Evolutionary conservation across 768 basidiomycete genomes (phyloP).

Genomic region (Candolleomyces efflorescens): DNA sequence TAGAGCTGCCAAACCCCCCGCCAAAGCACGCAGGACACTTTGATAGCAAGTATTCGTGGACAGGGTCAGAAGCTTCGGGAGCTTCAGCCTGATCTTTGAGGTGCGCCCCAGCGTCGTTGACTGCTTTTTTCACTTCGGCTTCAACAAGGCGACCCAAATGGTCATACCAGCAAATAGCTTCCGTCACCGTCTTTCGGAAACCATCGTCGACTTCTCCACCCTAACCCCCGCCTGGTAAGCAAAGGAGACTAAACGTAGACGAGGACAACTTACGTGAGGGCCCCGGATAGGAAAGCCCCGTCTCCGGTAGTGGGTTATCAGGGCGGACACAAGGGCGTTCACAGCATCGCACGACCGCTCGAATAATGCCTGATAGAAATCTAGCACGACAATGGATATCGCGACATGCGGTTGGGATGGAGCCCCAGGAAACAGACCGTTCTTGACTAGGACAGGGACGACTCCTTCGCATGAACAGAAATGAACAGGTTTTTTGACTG

Average conservation of each 20-base stretch:
- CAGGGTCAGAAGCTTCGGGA: too few species aligned
- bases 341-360: constrained; percentile 16
- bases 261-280: constrained; percentile 2
- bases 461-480: background rate
- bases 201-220: too few species aligned
- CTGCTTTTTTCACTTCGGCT: too few species aligned
- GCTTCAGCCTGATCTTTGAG: too few species aligned
- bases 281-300: constrained; percentile 7
- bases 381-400: constrained; percentile 13
- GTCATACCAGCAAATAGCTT: too few species aligned
- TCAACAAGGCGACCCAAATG: too few species aligned
- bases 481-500: background rate
- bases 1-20: too few species aligned
- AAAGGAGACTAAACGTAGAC: too few species aligned
- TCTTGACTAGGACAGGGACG: constrained; percentile 25
- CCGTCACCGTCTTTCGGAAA: too few species aligned
- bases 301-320: constrained; percentile 9
- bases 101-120: constrained; percentile 6
- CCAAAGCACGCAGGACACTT: too few species aligned
- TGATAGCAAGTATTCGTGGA: too few species aligned
- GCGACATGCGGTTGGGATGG: constrained; percentile 12
- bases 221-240: too few species aligned
- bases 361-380: constrained; percentile 11
- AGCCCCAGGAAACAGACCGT: constrained; percentile 13
- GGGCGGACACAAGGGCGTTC: constrained; percentile 8